phyloP scores from a whole-genome alignment of 768 basidiomycete species.

The Russula virescens region DNA sequence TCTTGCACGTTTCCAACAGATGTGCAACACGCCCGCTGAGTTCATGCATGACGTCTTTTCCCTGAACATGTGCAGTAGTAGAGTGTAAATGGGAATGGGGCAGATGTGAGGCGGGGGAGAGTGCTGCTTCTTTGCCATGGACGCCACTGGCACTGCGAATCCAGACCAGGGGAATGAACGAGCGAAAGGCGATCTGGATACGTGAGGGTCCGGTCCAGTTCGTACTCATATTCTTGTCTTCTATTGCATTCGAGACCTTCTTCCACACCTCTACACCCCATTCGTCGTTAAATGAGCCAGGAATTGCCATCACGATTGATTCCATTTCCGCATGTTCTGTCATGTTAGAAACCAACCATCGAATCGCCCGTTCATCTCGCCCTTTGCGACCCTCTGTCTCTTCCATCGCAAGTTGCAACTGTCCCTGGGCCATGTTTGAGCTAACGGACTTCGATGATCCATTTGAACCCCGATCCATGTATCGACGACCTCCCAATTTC shows the following conservation, averaged over 20 bases:
- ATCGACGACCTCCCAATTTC: neutral
- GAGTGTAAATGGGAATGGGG: neutral
- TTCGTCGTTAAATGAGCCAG: conserved; percentile 3
- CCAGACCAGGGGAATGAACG: neutral
- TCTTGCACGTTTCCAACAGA: neutral
- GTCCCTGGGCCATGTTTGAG: conserved; percentile 1
- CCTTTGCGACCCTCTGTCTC: neutral
- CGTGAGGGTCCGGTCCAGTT: too few relatives aligned
- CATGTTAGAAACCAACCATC: neutral
- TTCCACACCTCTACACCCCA: conserved; percentile 8
- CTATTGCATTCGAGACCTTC: neutral
- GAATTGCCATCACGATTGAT: neutral
- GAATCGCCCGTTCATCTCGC: conserved; percentile 3
- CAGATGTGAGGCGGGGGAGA: too few relatives aligned
- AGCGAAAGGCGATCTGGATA: neutral
- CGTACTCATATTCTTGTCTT: neutral
- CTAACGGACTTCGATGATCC: neutral
- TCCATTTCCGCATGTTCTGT: neutral
- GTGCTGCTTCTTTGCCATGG: too few relatives aligned
- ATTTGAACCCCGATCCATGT: neutral
- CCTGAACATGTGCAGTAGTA: neutral
- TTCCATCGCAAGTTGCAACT: conserved; percentile 11
- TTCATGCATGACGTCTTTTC: neutral
- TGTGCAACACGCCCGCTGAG: conserved; percentile 7
- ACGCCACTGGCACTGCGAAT: neutral